Evolutionary conservation across 148 eudicot species (phyloP).

Genomic region (Amaranthus hypochondriacus): DNA sequence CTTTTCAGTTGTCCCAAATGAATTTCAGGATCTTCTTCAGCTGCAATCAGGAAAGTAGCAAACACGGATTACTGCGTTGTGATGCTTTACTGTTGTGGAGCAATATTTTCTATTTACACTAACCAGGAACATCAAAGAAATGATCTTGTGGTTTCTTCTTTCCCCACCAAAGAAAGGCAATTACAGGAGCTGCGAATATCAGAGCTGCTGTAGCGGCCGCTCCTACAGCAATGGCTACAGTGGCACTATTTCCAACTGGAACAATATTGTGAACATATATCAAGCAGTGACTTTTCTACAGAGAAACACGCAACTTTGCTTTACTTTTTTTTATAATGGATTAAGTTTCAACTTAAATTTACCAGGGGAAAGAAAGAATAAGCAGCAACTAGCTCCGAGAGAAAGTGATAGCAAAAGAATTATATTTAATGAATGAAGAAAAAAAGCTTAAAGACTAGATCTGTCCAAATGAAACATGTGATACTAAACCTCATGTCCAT

Average conservation of each 20-base stretch:
- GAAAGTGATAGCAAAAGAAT: too few relatives aligned
- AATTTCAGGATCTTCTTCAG: slow-evolving; percentile 88
- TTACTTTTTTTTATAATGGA: too few relatives aligned
- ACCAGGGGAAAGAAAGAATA: not conserved
- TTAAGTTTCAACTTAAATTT: not conserved
- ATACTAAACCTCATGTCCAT: too few relatives aligned
- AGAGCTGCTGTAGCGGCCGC: slow-evolving; percentile 83
- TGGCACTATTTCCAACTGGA: slow-evolving; percentile 49
- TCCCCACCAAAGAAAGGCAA: slow-evolving; percentile 68
- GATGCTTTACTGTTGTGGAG: not conserved
- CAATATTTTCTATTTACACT: slow-evolving; percentile 23
- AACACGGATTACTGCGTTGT: not conserved
- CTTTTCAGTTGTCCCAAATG: slow-evolving; percentile 83
- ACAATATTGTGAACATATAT: slow-evolving; percentile 5
- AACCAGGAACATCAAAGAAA: slow-evolving; percentile 86
- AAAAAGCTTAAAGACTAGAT: too few relatives aligned
- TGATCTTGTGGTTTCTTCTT: slow-evolving; percentile 61
- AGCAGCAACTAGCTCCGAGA: too few relatives aligned
- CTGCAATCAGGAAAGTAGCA: slow-evolving; percentile 33
- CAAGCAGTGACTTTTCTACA: slow-evolving; percentile 2
- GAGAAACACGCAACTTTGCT: not conserved
- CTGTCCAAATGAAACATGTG: too few relatives aligned
- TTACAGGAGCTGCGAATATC: slow-evolving; percentile 71
- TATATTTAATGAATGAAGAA: too few relatives aligned
- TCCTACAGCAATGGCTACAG: slow-evolving; percentile 81